Percentiles rank a stretch among this genome's conserved stretches.
Conservation (phyloP, 164 flowering plant species). For the Macadamia integrifolia region DNA sequence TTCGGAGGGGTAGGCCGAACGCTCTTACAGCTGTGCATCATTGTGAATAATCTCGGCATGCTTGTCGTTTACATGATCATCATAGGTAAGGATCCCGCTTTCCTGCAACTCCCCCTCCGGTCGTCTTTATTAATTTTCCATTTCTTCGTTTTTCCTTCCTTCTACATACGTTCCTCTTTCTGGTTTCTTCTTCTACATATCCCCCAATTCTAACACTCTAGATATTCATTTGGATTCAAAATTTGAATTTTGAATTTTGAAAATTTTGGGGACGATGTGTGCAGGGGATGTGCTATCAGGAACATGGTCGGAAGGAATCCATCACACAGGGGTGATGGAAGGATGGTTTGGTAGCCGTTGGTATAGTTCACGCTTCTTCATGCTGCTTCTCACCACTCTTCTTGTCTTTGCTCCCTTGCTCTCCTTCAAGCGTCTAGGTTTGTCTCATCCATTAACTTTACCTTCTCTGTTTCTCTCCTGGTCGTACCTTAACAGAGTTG, state of each 20-base stretch:
- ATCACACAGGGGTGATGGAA: constrained; percentile 67
- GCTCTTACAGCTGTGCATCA: constrained; percentile 49
- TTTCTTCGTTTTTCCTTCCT: neutral
- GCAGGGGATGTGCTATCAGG: constrained; percentile 89
- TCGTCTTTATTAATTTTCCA: neutral
- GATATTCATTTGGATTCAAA: too few species aligned
- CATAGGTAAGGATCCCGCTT: constrained; percentile 37
- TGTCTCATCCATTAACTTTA: constrained; percentile 11
- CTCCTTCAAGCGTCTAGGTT: constrained; percentile 73
- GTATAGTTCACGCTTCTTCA: constrained; percentile 62
- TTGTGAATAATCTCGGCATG: constrained; percentile 62
- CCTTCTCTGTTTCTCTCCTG: too few species aligned
- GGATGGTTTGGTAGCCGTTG: constrained; percentile 81
- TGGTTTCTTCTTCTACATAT: too few species aligned
- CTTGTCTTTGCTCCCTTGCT: constrained; percentile 60
- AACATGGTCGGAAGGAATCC: constrained; percentile 48
- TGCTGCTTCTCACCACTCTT: constrained; percentile 58
- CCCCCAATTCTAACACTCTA: too few species aligned
- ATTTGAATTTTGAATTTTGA: too few species aligned
- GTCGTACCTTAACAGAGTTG: too few species aligned
- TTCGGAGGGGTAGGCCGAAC: constrained; percentile 50
- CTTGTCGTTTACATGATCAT: constrained; percentile 88
- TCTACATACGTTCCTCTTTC: too few species aligned
- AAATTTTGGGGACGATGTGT: too few species aligned
- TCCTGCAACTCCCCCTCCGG: neutral